These are phyloP conservation scores for Phyllostachys edulis DNA, from an alignment of 176 grass and related monocot genomes.

Conservation along the genomic window DNA sequence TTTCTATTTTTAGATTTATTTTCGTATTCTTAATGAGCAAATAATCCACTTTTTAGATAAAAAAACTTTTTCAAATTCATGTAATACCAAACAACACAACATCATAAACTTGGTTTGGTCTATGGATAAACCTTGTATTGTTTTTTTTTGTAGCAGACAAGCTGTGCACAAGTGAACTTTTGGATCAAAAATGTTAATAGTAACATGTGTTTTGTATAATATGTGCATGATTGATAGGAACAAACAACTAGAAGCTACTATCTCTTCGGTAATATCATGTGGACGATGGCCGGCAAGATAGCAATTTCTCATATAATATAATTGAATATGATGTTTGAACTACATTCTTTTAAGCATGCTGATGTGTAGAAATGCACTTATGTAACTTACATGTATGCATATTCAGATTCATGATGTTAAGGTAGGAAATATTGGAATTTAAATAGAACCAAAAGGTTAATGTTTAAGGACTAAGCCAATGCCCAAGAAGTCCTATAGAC, in stretches of 20 bases:
- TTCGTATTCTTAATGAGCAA: background rate
- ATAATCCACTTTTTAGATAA: background rate
- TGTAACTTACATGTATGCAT: background rate
- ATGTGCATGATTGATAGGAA: background rate
- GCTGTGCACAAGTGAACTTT: background rate
- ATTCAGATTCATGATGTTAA: background rate
- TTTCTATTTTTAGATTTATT: background rate
- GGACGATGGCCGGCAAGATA: background rate
- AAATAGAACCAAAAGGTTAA: constrained; percentile 14
- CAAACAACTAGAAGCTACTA: background rate
- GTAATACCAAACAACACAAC: background rate
- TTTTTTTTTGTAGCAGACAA: background rate
- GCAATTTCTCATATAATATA: background rate
- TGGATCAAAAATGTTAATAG: background rate
- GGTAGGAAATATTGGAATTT: background rate
- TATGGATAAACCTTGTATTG: no score
- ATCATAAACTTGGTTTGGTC: background rate
- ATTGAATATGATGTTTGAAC: constrained; percentile 19
- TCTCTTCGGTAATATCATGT: background rate
- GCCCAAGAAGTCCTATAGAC: background rate
- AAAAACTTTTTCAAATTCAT: background rate
- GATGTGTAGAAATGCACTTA: constrained; percentile 6
- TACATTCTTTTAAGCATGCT: constrained; percentile 8
- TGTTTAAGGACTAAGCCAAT: constrained; percentile 9
- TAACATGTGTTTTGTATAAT: background rate